Conservation (phyloP, 306 rosid genomes). For the Cucumis melo region DNA sequence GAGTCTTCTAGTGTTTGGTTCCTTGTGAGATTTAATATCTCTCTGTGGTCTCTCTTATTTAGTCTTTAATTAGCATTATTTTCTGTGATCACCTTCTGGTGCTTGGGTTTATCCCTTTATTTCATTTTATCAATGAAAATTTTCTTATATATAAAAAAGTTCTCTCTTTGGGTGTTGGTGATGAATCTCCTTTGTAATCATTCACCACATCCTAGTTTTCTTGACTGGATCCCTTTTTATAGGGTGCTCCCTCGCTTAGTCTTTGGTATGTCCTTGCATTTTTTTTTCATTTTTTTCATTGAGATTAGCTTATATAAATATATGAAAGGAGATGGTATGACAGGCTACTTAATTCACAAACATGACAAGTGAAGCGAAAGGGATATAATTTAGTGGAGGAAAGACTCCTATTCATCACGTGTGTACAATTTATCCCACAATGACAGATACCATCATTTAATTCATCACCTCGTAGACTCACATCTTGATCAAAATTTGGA, state of each 20-base stretch:
- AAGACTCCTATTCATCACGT: neutral
- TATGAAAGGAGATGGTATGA: neutral
- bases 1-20: too few relatives aligned
- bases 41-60: too few relatives aligned
- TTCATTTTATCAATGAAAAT: too few relatives aligned
- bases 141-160: too few relatives aligned
- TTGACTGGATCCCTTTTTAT: neutral
- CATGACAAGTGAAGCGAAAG: neutral
- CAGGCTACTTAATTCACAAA: neutral
- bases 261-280: neutral
- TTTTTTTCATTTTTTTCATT: too few relatives aligned
- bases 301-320: neutral
- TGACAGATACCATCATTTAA: neutral
- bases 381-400: neutral
- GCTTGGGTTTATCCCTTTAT: too few relatives aligned
- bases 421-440: neutral
- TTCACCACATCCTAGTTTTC: neutral
- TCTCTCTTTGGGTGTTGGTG: too few relatives aligned
- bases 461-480: neutral
- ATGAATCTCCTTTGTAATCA: too few relatives aligned
- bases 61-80: too few relatives aligned
- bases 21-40: too few relatives aligned
- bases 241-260: neutral
- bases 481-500: neutral
- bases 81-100: too few relatives aligned